phyloP scores from a whole-genome alignment of 2,329 filamentous ascomycete species.

The Cercospora sesami region DNA sequence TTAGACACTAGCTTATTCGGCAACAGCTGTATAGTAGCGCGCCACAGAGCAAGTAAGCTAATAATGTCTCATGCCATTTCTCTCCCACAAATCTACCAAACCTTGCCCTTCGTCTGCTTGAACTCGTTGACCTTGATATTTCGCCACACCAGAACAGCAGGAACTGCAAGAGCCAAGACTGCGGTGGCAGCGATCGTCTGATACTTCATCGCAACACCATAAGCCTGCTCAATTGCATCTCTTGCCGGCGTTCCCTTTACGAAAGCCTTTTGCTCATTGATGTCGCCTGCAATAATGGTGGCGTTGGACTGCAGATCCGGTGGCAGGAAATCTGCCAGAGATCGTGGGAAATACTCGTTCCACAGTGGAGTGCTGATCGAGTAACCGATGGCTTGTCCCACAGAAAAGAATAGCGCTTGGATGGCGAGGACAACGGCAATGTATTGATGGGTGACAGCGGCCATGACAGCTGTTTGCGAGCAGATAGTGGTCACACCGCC shows the following conservation, averaged over 20 bases:
- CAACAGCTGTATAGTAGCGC: not conserved
- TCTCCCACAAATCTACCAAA: conserved; percentile 27
- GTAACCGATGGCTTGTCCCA: conserved; percentile 10
- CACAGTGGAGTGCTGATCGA: conserved; percentile 12
- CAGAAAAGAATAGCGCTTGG: conserved; percentile 27
- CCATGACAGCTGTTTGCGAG: conserved; percentile 40
- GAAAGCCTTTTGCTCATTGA: conserved; percentile 42
- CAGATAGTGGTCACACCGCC: conserved; percentile 35
- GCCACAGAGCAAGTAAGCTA: too few species aligned
- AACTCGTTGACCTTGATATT: conserved; percentile 39
- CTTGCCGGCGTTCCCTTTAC: conserved; percentile 45
- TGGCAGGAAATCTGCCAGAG: not conserved
- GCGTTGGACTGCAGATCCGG: not conserved
- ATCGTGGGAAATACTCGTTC: conserved; percentile 6
- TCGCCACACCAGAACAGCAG: conserved; percentile 35
- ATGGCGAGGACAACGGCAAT: conserved; percentile 42
- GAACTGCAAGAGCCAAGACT: conserved; percentile 33
- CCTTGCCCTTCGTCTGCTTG: conserved; percentile 41
- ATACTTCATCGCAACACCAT: conserved; percentile 49
- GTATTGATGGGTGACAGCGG: conserved; percentile 37
- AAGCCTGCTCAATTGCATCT: conserved; percentile 49
- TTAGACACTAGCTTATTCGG: not conserved
- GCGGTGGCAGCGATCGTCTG: conserved; percentile 44
- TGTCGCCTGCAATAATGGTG: not conserved
- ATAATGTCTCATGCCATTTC: too few species aligned